Evolutionary conservation across 2,329 filamentous ascomycete genomes (phyloP), one percentile per base, ranked within the genome.

Genomic region (Hawksworthiomyces lignivorus): DNA sequence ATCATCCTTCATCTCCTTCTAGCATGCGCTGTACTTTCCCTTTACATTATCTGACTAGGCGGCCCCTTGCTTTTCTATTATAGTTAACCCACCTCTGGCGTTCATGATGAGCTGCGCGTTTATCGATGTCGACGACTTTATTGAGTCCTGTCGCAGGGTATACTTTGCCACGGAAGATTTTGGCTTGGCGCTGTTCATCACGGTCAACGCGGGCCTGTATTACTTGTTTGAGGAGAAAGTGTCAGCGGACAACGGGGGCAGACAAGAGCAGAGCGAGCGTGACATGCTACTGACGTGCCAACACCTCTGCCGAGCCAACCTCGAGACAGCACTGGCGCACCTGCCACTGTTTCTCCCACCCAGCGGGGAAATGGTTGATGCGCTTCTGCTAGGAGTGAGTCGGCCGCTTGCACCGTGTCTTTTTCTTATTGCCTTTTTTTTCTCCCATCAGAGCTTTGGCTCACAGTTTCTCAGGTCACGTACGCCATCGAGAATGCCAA

Each of bases 401-500:
- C n/a, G n/a, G n/a, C n/a, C n/a, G 69, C 59, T 5, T 14, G 27
- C 12, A 21, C 11, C 9, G 4, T 34, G 20, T 3, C 9, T 21
- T n/a, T 36, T 14, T 31, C 29, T 31, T 5, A 15, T 18, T 33
- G 19, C 20, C 7, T 27, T 5, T 32, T 11, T 1, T 19, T 26
- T 26, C 24, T 26, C 24, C 12, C 8, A 26, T 12, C 8, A 26
- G 3, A 26, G 40, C 14, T 37, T n/a, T n/a, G n/a, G n/a, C n/a
- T n/a, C n/a, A n/a, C n/a, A n/a, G n/a, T n/a, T n/a, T n/a, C n/a
- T n/a, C n/a, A 82, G 75, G 68, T 74, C 5, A 61, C 76, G n/a
- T 76, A 81, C 50, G 70, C 77, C 11, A 70, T 82, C 36, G 77
- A 82, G 47, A 66, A 72, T 12, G 78, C 76, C 4, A 74, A 76